phyloP scores from a whole-genome alignment of 2,329 filamentous ascomycete species.

The Verticillium klebahnii region DNA sequence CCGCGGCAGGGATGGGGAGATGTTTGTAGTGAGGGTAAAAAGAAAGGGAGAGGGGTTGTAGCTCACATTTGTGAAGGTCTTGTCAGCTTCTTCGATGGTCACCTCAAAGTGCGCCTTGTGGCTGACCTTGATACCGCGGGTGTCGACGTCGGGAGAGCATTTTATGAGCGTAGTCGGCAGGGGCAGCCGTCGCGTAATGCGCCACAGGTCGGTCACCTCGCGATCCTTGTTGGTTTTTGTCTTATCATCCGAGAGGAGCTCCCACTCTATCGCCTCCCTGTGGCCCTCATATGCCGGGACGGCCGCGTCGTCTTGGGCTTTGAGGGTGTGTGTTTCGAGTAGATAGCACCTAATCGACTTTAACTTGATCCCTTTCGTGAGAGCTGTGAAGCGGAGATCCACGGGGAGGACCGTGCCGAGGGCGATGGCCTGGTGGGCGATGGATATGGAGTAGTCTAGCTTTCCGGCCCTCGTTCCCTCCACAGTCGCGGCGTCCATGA shows the following conservation, averaged over 20 bases:
- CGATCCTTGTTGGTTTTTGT: background rate
- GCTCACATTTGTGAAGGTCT: background rate
- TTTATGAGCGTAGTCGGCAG: constrained; percentile 1
- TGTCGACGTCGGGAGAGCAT: constrained; percentile 3
- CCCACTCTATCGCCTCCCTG: constrained; percentile 1
- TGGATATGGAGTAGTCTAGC: background rate
- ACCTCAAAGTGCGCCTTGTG: constrained; percentile 3
- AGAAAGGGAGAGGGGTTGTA: background rate
- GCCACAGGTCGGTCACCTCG: background rate
- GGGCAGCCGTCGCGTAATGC: background rate
- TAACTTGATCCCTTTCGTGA: background rate
- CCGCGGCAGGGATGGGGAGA: background rate
- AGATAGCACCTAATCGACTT: background rate
- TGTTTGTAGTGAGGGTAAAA: background rate
- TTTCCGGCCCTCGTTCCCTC: constrained; percentile 2
- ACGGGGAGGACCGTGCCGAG: constrained; percentile 4
- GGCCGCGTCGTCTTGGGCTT: background rate
- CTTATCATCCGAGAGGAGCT: background rate
- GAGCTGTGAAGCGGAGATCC: constrained; percentile 1
- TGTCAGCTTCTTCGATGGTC: background rate
- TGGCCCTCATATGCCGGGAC: background rate
- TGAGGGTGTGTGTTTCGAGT: background rate
- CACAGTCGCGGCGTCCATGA: constrained; percentile 5
- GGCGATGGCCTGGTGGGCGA: constrained; percentile 5
- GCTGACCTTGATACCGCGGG: background rate